phyloP scores from a whole-genome alignment of 805 yeast genomes.

The Kluyveromyces siamensis region DNA sequence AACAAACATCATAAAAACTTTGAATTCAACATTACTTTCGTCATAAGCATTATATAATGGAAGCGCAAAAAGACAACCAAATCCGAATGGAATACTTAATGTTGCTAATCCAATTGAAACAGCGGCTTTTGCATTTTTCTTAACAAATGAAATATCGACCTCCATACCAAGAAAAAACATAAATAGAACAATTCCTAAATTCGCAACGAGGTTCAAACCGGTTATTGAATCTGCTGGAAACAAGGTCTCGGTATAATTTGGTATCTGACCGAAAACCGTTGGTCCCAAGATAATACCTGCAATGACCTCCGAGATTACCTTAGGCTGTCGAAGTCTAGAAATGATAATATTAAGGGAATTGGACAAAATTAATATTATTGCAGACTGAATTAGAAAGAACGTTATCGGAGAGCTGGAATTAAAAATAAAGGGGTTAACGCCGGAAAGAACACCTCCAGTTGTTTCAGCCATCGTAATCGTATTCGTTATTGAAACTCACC shows the following conservation, averaged over 20 bases:
- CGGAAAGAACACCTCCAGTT: constrained; percentile 64
- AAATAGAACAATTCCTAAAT: constrained; percentile 64
- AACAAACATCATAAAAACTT: constrained; percentile 70
- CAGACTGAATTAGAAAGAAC: constrained; percentile 59
- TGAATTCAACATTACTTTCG: constrained; percentile 39
- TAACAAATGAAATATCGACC: constrained; percentile 60
- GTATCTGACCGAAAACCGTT: constrained; percentile 62
- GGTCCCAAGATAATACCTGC: constrained; percentile 73
- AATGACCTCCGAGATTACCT: constrained; percentile 74
- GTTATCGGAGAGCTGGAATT: constrained; percentile 53
- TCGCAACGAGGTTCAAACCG: constrained; percentile 58
- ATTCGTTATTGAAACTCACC: background rate
- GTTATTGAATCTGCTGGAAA: constrained; percentile 59
- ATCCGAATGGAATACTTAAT: constrained; percentile 72
- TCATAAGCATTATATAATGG: constrained; percentile 56
- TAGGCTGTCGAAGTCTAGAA: constrained; percentile 57
- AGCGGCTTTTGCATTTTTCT: constrained; percentile 52
- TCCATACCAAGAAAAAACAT: constrained; percentile 73
- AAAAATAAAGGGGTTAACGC: constrained; percentile 60
- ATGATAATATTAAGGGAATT: constrained; percentile 55
- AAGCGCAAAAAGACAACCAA: constrained; percentile 63
- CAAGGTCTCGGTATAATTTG: constrained; percentile 53
- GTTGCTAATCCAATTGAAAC: constrained; percentile 59
- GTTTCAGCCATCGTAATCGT: constrained; percentile 9
- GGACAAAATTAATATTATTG: constrained; percentile 50